Base-by-base conservation (phyloP, 768 basidiomycete species). In the Boletus vermiculosoides region DNA sequence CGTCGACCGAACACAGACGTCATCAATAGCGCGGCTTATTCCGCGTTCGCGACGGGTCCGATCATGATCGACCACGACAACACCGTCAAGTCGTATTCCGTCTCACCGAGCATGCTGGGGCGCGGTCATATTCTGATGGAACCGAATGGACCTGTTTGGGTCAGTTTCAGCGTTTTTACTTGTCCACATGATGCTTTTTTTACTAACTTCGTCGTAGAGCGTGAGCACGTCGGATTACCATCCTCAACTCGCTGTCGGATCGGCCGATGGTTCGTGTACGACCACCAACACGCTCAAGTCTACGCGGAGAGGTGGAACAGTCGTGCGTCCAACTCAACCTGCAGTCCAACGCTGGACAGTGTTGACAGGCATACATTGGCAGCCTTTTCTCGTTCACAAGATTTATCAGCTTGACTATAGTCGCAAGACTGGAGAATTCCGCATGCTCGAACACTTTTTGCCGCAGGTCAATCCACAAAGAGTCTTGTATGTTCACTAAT, bases 371-470 rank as follows among this genome's bases (percentile, higher is more conserved):
- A 45, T 41, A 48, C 9, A 22, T 52, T 18, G 4, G 9, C 48
- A 92, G 88, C 87, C 90, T 0, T 87, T 90, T 65, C 84, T 92
- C 59, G 78, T 85, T 16, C 87, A 91, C 69, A 86, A 84, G 70
- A 78, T 96, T 18, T 97, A 84, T 64, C 90, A 91, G 66, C 79
- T 98, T 51, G 96, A 98, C 71, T 93, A 91, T 64, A 93, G 85
- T 63, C 84, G 88, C 40, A 82, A 79, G 8, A 83, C 82, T 0
- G 83, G 83, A 22, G 84, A 91, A 57, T 94, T 83, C 67, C 79
- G 95, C 23, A 92, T 98, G 86, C 73, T 94, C n/a, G 96, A 98
- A 56, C 82, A 83, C 23, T 86, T 96, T 63, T 70, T 88, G 8
- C 92, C 94, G 2, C 83, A 86, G 73, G 94, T 86, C 49, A 39